Base-by-base conservation (phyloP, 208 protist species). In the Wallacemonas rigidus region DNA sequence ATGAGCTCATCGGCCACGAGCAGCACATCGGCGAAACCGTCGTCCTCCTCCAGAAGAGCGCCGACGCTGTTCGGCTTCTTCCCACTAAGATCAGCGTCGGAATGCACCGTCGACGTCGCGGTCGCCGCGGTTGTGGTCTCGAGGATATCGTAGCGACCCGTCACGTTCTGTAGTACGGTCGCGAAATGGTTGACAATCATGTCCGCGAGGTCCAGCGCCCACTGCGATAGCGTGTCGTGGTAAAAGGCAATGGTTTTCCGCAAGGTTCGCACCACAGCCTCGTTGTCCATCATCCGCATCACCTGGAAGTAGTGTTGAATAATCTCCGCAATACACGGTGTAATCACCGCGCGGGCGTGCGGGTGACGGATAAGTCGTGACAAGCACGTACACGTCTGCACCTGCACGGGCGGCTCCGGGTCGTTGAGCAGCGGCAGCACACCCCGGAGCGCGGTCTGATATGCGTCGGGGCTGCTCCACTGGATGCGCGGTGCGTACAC, bases 281-380 rank as follows among this genome's bases (percentile, higher is more conserved):
- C 95, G 76, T 91, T 94, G 69, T 98, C 93, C 73, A 97, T 94
- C 51, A 97, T 72, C 6, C 81, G 82, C 87, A 98, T 96, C 1
- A 98, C 79, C 39, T 83, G 67, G 57, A 98, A 97, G 77, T 97
- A 97, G 55, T 95, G 80, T 40, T 97, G 84, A 4, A 98, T 85
- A 12, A 98, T 58, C 43, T 97, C 79, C 57, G 86, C 86, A 40
- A 98, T 89, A 64, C 92, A 88, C 35, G 95, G 94, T 50, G 81
- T 82, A 12, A 98, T 69, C 39, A 97, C 81, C 41, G 91, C 82
- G 5, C 80, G 79, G 40, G 87, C 88, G 62, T 86, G 81, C 8
- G 80, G 72, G 56, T 89, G 82, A 38, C 85, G 83, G 14, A 97
- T 92, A 41, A 98, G 82, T 45, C 82, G 82, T n/a, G 86, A 85